Base-by-base conservation (phyloP, 306 rosid species). In the Cyamopsis tetragonoloba region DNA sequence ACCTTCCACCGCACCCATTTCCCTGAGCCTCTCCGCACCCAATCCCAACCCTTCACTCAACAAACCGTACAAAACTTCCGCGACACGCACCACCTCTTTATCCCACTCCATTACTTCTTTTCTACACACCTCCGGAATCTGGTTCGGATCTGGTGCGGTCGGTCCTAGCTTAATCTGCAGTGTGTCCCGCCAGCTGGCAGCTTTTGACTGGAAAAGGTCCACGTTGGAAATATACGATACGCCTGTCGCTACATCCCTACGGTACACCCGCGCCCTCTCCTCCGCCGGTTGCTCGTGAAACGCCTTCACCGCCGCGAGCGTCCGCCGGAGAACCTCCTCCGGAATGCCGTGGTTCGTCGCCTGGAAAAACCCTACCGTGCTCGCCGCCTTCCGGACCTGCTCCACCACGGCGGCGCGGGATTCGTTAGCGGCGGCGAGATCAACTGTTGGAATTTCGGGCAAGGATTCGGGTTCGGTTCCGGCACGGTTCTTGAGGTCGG, bases 171-270 rank as follows among this genome's bases (percentile, higher is more conserved):
- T 79, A 2, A 88, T 7, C 78, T 78, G 83, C 9, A 88, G 37
- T 1, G 91, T 86, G 67, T 91, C 97, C 13, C 92, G 82, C 97
- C 96, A 91, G 78, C 90, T 85, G 59, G 95, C 96, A 23, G 96
- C 79, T 22, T 49, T 73, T 13, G 53, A 74, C 17, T 47, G 41
- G 37, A 73, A 77, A 12, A 84, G 72, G 15, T 82, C 85, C n/a
- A 79, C 85, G 59, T 86, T 79, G 4, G 87, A 83, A 5, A 81
- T 38, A 38, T 70, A 84, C 11, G 79, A 73, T 13, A 62, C 81
- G 10, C 84, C 77, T 7, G 56, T 62, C 2, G 34, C 67, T 3
- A 17, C 3, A 2, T 79, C 79, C 51, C 83, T 75, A 0, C 81
- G 61, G 50, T 89, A 86, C 80, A 79, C 77, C 59, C 30, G 53